These are phyloP conservation scores for Metschnikowia continentalis DNA, from an alignment of 805 yeast species.

Conservation along the genomic window DNA sequence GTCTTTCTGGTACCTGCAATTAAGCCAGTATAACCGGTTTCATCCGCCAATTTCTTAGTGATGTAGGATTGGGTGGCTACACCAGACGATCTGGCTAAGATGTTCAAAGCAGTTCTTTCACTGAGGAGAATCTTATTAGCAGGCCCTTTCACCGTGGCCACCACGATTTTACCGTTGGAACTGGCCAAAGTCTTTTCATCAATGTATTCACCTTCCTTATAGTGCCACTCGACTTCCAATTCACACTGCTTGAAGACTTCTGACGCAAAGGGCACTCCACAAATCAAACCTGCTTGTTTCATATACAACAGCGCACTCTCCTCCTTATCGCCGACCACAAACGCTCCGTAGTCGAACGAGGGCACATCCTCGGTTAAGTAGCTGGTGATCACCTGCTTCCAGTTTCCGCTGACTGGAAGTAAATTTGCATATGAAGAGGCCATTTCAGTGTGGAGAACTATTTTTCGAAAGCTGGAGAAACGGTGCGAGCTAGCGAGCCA, in stretches of 20 bases:
- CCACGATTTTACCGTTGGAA: constrained; percentile 55
- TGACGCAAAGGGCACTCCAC: constrained; percentile 85
- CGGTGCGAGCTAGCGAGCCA: neutral
- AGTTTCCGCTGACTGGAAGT: constrained; percentile 70
- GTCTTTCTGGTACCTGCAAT: constrained; percentile 97
- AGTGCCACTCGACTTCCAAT: constrained; percentile 66
- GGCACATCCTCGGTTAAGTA: constrained; percentile 90
- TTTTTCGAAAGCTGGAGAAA: constrained; percentile 1
- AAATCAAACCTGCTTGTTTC: constrained; percentile 73
- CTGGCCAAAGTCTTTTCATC: constrained; percentile 40
- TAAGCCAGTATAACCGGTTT: constrained; percentile 69
- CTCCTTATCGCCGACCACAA: constrained; percentile 75
- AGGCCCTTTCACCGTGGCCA: constrained; percentile 77
- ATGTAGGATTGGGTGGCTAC: constrained; percentile 71
- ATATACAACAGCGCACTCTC: constrained; percentile 77
- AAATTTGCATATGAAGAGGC: constrained; percentile 42
- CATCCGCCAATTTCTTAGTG: constrained; percentile 57
- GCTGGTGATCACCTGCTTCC: constrained; percentile 74
- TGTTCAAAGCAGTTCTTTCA: constrained; percentile 81
- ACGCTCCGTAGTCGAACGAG: constrained; percentile 91
- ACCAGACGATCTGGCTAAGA: constrained; percentile 81
- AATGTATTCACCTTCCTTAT: constrained; percentile 59
- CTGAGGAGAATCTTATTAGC: constrained; percentile 76
- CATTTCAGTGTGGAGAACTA: constrained; percentile 7
- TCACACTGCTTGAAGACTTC: constrained; percentile 80